Percentiles rank a stretch among this genome's conserved stretches.
Conservation (phyloP, 1,284 basidiomycete genomes). For the Athelia sp. region DNA sequence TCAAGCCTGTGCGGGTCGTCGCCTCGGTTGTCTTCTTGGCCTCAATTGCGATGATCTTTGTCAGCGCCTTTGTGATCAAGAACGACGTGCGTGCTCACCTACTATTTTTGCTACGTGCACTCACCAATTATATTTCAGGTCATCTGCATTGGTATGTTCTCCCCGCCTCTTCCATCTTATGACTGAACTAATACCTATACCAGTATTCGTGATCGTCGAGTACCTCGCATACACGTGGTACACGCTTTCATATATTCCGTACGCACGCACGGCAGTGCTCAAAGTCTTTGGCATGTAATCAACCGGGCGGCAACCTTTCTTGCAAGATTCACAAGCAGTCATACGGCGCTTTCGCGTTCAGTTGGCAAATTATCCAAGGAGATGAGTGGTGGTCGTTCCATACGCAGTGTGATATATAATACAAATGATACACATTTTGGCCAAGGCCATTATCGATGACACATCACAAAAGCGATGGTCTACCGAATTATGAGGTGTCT, state of each 20-base stretch:
- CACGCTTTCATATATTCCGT: conserved; percentile 81
- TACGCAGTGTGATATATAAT: neutral
- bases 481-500: too few species aligned
- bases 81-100: conserved; percentile 49
- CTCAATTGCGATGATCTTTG: conserved; percentile 75
- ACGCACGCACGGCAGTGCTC: conserved; percentile 70
- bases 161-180: conserved; percentile 23
- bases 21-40: conserved; percentile 78
- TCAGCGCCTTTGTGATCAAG: conserved; percentile 71
- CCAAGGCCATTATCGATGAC: neutral
- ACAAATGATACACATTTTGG: neutral
- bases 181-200: conserved; percentile 26
- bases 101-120: conserved; percentile 1
- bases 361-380: too few species aligned
- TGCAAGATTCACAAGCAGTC: too few species aligned
- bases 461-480: too few species aligned
- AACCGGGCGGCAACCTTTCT: too few species aligned
- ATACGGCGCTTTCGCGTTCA: too few species aligned
- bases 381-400: neutral
- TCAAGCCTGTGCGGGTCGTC: conserved; percentile 85
- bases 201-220: conserved; percentile 84
- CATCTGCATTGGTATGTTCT: neutral
- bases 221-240: conserved; percentile 87
- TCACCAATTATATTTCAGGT: conserved; percentile 2
- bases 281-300: conserved; percentile 53